Percentiles rank a stretch among this genome's conserved stretches.
Conservation (phyloP, 2,329 filamentous ascomycete species). For the Epicoccum nigrum region DNA sequence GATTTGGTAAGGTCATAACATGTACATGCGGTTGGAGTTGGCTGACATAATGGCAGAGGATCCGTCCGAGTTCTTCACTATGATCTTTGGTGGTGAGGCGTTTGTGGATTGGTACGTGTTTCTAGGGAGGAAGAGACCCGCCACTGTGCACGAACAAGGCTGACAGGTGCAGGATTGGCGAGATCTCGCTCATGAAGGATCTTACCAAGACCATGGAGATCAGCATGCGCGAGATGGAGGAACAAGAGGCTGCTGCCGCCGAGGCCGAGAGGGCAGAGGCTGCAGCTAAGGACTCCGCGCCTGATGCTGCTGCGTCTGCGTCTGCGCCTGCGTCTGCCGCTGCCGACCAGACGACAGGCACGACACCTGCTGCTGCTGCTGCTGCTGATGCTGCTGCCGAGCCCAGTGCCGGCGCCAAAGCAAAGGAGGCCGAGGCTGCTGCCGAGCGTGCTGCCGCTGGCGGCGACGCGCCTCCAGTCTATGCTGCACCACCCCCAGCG, state of each 20-base stretch:
- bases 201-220: slow-evolving; percentile 99
- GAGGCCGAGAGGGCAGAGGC: slow-evolving; percentile 54
- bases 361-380: slow-evolving; percentile 12
- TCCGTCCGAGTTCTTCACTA: slow-evolving; percentile 95
- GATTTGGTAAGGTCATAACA: slow-evolving; percentile 68
- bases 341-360: slow-evolving; percentile 24
- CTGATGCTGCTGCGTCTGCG: slow-evolving; percentile 28
- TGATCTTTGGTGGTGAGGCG: slow-evolving; percentile 96
- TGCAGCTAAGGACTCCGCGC: slow-evolving; percentile 27
- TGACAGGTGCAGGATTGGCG: slow-evolving; percentile 70
- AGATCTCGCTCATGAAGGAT: slow-evolving; percentile 98
- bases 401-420: slow-evolving; percentile 48
- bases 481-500: slow-evolving; percentile 43
- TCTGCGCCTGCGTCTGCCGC: slow-evolving; percentile 11
- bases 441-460: slow-evolving; percentile 48
- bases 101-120: slow-evolving; percentile 76
- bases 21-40: slow-evolving; percentile 15
- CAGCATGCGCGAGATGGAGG: slow-evolving; percentile 80
- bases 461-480: slow-evolving; percentile 47
- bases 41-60: slow-evolving; percentile 64
- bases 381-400: slow-evolving; percentile 18
- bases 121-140: not conserved
- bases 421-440: slow-evolving; percentile 50
- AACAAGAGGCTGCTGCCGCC: slow-evolving; percentile 65
- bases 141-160: not conserved